phyloP scores from a whole-genome alignment of 495 filamentous ascomycete genomes.

The Xeromyces bisporus region DNA sequence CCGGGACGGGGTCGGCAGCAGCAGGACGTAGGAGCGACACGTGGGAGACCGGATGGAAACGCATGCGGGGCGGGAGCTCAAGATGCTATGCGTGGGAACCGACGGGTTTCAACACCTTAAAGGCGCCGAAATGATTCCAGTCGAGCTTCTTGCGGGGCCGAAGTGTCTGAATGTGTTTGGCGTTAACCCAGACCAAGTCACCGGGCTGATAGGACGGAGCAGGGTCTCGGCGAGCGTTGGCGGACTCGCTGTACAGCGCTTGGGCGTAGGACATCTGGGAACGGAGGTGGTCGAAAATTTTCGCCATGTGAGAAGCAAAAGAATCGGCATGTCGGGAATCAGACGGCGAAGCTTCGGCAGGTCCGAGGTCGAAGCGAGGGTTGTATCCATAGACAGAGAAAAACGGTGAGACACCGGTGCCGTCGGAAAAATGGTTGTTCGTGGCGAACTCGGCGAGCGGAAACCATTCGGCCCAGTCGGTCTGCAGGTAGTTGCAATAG shows the following conservation, averaged over 20 bases:
- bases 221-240: background rate
- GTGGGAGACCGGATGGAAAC: conserved; percentile 3
- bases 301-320: background rate
- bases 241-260: background rate
- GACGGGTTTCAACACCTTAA: background rate
- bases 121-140: background rate
- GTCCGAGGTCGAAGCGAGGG: conserved; percentile 5
- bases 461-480: conserved; percentile 13
- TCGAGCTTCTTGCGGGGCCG: conserved; percentile 2
- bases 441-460: conserved; percentile 11
- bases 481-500: conserved; percentile 13
- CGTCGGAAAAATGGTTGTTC: background rate
- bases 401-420: conserved; percentile 2
- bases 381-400: conserved; percentile 7
- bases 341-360: background rate
- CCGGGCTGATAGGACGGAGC: background rate
- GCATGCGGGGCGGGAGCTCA: background rate
- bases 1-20: conserved; percentile 1
- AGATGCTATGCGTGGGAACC: conserved; percentile 1
- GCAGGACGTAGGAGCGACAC: conserved; percentile 1
- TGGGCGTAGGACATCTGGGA: background rate
- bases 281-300: background rate
- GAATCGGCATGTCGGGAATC: conserved; percentile 1
- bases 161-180: background rate
- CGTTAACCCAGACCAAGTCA: conserved; percentile 1